Percentiles rank a stretch among this genome's conserved stretches.
Evolutionary conservation across 257 asterid species (phyloP).

Genomic region (Solanum paucissectum): DNA sequence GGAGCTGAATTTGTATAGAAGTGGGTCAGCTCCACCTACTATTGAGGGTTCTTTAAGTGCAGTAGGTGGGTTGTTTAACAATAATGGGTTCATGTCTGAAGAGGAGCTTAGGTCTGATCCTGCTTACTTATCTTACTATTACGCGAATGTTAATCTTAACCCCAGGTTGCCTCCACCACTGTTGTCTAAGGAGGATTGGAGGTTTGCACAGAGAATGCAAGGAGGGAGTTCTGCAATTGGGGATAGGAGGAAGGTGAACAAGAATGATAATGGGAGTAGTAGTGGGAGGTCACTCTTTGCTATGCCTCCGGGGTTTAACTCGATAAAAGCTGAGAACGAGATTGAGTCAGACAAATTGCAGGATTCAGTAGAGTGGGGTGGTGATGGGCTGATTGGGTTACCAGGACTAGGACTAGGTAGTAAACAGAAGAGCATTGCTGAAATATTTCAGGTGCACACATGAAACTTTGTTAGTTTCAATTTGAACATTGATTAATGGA

Average conservation of each 20-base stretch:
- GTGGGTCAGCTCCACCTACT: conserved; percentile 99
- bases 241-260: conserved; percentile 78
- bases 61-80: conserved; percentile 75
- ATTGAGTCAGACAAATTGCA: conserved; percentile 38
- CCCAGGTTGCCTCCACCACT: conserved; percentile 99
- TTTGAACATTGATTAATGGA: background rate
- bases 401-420: conserved; percentile 68
- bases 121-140: conserved; percentile 66
- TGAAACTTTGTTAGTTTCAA: background rate
- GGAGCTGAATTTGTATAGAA: conserved; percentile 85
- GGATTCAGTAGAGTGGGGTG: conserved; percentile 73
- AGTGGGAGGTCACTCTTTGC: conserved; percentile 58
- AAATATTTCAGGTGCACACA: conserved; percentile 63
- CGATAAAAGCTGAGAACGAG: conserved; percentile 48
- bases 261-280: conserved; percentile 41
- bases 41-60: conserved; percentile 91
- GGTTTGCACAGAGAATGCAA: conserved; percentile 73
- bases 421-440: conserved; percentile 78
- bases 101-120: conserved; percentile 98
- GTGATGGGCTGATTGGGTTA: conserved; percentile 96
- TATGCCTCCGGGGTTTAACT: conserved; percentile 59
- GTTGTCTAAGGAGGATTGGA: conserved; percentile 88
- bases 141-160: conserved; percentile 79
- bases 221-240: conserved; percentile 83
- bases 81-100: conserved; percentile 65